phyloP scores from a whole-genome alignment of 345 rosid species.

The Euphorbia pulcherrima region DNA sequence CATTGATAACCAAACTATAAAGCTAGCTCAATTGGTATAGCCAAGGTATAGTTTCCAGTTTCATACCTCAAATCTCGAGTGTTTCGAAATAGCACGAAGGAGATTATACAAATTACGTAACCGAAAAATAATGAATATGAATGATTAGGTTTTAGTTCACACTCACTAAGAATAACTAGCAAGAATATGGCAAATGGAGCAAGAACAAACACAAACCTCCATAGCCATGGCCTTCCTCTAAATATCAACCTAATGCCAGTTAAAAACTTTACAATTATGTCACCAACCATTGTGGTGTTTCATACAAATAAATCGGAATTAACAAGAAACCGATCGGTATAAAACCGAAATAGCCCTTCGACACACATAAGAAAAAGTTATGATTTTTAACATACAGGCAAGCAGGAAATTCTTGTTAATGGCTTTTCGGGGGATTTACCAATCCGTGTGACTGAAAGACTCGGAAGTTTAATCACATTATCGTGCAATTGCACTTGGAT shows the following conservation, averaged over 20 bases:
- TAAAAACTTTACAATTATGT: conserved; percentile 52
- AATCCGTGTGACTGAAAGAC: conserved; percentile 9
- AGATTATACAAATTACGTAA: too few species aligned
- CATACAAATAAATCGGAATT: conserved; percentile 33
- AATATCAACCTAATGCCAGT: conserved; percentile 33
- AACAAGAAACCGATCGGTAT: conserved; percentile 36
- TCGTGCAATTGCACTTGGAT: conserved; percentile 94
- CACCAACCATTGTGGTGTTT: too few species aligned
- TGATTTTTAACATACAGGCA: conserved; percentile 16
- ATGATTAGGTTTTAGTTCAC: conserved; percentile 16
- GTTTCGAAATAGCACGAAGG: too few species aligned
- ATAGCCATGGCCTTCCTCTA: conserved; percentile 36
- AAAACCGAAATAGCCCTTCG: conserved; percentile 41
- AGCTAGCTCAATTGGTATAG: too few species aligned
- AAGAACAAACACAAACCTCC: conserved; percentile 31
- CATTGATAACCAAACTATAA: too few species aligned
- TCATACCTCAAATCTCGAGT: too few species aligned
- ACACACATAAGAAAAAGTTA: conserved; percentile 22
- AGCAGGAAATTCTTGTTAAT: too few species aligned
- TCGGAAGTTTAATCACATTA: conserved; percentile 76
- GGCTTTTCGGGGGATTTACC: too few species aligned
- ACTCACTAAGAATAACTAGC: conserved; percentile 11
- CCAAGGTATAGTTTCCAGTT: too few species aligned
- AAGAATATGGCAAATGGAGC: conserved; percentile 29
- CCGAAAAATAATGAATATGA: conserved; percentile 16